Percentiles rank a stretch among this genome's conserved stretches.
Conservation (phyloP, 2,329 filamentous ascomycete genomes). For the Diaporthe sp. region DNA sequence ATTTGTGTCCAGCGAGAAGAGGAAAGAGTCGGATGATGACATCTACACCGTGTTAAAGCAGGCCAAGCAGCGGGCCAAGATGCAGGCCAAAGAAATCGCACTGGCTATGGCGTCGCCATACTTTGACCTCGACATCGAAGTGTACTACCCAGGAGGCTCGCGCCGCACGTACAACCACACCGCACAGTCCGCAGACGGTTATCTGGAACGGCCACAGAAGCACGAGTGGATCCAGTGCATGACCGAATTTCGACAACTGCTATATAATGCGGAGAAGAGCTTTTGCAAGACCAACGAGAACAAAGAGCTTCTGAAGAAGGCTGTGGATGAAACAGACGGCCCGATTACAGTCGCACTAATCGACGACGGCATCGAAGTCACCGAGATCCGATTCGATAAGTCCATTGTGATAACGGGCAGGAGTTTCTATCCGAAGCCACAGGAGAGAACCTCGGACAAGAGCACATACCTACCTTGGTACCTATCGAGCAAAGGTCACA, state of each 20-base stretch:
- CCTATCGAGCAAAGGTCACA: neutral
- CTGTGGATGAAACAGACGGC: neutral
- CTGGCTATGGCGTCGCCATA: too few relatives aligned
- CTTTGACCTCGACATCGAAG: too few relatives aligned
- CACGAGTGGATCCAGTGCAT: neutral
- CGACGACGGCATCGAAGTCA: slow-evolving; percentile 6
- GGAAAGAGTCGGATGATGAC: too few relatives aligned
- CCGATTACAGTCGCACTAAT: slow-evolving; percentile 18
- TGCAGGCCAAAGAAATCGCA: too few relatives aligned
- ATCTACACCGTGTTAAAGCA: too few relatives aligned
- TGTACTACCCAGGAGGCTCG: neutral
- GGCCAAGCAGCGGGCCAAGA: too few relatives aligned
- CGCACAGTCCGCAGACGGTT: neutral
- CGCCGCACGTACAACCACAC: neutral
- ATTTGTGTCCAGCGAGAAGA: too few relatives aligned
- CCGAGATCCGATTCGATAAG: neutral
- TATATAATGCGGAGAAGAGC: neutral
- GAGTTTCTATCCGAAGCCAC: neutral
- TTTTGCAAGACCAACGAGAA: neutral
- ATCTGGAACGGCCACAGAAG: neutral
- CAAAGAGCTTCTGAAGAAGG: neutral
- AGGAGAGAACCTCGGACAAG: neutral
- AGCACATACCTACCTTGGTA: neutral
- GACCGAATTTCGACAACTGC: neutral
- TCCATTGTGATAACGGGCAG: neutral